Evolutionary conservation across 1,139 yeast genomes (phyloP).

Genomic region (Saccharomyces hybrid): DNA sequence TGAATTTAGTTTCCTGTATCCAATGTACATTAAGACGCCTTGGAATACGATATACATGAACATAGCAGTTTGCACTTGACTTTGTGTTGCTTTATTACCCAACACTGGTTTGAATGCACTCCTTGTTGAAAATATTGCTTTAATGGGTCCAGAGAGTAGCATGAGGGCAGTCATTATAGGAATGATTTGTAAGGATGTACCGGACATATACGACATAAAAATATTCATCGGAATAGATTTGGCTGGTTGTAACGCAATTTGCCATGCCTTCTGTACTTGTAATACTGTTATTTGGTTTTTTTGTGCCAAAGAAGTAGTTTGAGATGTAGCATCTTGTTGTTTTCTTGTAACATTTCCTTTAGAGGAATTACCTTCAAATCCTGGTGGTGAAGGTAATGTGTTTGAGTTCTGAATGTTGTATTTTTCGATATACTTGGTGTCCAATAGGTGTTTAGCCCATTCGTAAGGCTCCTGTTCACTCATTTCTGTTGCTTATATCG

Average conservation of each 20-base stretch:
- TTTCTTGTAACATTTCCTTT: slow-evolving; percentile 6
- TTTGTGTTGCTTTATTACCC: slow-evolving; percentile 34
- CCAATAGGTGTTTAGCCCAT: slow-evolving; percentile 19
- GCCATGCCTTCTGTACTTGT: slow-evolving; percentile 73
- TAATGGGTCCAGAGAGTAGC: slow-evolving; percentile 72
- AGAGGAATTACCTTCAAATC: slow-evolving; percentile 11
- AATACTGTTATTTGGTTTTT: slow-evolving; percentile 34
- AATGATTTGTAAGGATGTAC: slow-evolving; percentile 80
- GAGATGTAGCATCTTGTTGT: background rate
- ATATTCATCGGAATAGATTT: slow-evolving; percentile 84
- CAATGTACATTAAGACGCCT: slow-evolving; percentile 59
- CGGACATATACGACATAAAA: slow-evolving; percentile 90
- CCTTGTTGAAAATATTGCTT: slow-evolving; percentile 57
- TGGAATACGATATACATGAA: slow-evolving; percentile 52
- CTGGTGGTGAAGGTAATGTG: slow-evolving; percentile 22
- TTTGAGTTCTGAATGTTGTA: slow-evolving; percentile 7
- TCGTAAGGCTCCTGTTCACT: slow-evolving; percentile 8
- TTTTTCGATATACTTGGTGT: slow-evolving; percentile 10
- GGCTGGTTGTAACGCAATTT: slow-evolving; percentile 74
- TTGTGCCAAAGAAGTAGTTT: background rate
- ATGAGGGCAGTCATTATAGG: slow-evolving; percentile 87
- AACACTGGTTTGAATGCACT: slow-evolving; percentile 37
- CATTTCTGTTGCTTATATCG: background rate
- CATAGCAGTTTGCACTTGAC: slow-evolving; percentile 44
- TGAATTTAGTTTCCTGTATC: slow-evolving; percentile 72